Percentiles rank a stretch among this genome's conserved stretches.
These are phyloP conservation scores for Tetrahymena elliotti DNA, from an alignment of 73 alveolate genomes.

Conservation along the genomic window DNA sequence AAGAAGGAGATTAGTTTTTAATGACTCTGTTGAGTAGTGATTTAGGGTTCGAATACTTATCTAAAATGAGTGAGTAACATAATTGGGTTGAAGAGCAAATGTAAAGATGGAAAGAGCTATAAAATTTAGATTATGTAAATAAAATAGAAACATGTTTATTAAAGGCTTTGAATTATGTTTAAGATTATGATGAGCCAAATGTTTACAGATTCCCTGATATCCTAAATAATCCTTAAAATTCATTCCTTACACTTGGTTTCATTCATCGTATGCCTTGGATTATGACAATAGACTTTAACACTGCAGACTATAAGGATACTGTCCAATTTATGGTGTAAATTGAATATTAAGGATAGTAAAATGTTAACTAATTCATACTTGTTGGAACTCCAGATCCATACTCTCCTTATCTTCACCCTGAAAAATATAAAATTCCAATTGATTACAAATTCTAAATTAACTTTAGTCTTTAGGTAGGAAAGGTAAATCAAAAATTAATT, in stretches of 20 bases:
- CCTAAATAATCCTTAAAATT: background rate
- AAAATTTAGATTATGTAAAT: background rate
- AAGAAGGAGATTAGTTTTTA: background rate
- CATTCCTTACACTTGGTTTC: background rate
- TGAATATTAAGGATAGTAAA: background rate
- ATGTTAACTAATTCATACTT: background rate
- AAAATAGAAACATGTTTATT: background rate
- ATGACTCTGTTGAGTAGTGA: background rate
- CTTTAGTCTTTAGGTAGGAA: background rate
- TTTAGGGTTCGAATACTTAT: background rate
- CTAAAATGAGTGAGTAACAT: background rate
- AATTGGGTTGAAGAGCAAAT: background rate
- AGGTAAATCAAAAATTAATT: background rate
- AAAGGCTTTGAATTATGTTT: background rate
- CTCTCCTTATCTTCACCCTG: background rate
- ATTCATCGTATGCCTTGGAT: background rate
- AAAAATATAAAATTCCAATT: background rate
- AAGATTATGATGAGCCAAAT: background rate
- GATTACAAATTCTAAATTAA: background rate
- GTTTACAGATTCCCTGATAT: background rate
- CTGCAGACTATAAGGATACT: background rate
- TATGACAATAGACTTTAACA: background rate
- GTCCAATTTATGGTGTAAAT: background rate
- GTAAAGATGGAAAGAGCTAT: background rate
- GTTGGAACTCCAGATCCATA: background rate